Conservation (phyloP, 2,329 filamentous ascomycete genomes). For the Stemphylium beticola region DNA sequence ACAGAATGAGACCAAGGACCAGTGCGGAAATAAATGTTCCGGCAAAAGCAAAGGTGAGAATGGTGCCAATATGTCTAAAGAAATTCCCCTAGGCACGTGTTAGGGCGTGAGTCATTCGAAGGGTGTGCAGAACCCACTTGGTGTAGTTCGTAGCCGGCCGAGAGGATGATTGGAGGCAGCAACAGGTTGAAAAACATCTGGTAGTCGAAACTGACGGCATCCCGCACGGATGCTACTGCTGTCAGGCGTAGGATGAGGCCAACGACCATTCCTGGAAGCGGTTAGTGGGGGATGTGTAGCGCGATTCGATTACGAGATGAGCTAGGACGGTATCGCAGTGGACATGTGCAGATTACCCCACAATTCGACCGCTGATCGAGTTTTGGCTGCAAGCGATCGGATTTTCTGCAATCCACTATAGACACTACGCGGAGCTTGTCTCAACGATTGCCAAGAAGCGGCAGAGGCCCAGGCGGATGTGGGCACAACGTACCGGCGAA, state of each 20-base stretch:
- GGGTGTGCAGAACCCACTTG: conserved; percentile 59
- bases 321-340: conserved; percentile 16
- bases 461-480: neutral
- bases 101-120: neutral
- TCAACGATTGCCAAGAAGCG: conserved; percentile 8
- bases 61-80: conserved; percentile 97
- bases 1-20: conserved; percentile 89
- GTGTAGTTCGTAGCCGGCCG: conserved; percentile 95
- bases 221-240: conserved; percentile 81
- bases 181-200: conserved; percentile 99
- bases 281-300: conserved; percentile 32
- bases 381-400: conserved; percentile 8
- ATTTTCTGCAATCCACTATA: conserved; percentile 14
- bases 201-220: conserved; percentile 94
- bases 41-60: conserved; percentile 95
- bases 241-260: conserved; percentile 85
- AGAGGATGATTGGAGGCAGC: conserved; percentile 96
- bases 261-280: conserved; percentile 82
- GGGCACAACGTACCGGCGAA: conserved; percentile 73
- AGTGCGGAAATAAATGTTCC: conserved; percentile 96
- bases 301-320: conserved; percentile 22
- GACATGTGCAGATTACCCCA: conserved; percentile 22
- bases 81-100: conserved; percentile 73
- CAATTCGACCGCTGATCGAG: conserved; percentile 13
- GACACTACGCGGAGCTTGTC: conserved; percentile 14